Percentiles rank a stretch among this genome's conserved stretches.
phyloP scores from a whole-genome alignment of 345 rosid species.

The Citrus inodora region DNA sequence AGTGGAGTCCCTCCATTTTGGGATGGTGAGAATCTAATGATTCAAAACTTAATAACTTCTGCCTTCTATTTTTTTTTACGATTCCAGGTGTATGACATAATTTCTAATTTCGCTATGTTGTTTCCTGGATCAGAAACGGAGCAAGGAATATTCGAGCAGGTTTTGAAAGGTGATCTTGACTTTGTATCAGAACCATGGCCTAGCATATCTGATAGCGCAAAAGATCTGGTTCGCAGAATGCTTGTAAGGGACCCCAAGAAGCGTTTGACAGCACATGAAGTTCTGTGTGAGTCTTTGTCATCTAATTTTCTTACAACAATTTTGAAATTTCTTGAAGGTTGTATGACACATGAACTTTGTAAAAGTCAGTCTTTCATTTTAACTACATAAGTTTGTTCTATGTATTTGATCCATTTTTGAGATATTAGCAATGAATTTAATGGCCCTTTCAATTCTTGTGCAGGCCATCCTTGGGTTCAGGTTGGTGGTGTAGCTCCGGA shows the following conservation, averaged over 20 bases:
- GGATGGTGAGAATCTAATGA: slow-evolving; percentile 62
- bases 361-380: too few relatives aligned
- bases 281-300: slow-evolving; percentile 66
- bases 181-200: slow-evolving; percentile 98
- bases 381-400: background rate
- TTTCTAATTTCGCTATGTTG: slow-evolving; percentile 10
- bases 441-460: slow-evolving; percentile 6
- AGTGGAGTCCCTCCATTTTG: slow-evolving; percentile 98
- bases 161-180: slow-evolving; percentile 87
- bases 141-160: slow-evolving; percentile 97
- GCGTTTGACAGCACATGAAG: slow-evolving; percentile 83
- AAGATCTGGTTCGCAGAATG: slow-evolving; percentile 86
- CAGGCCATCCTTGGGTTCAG: slow-evolving; percentile 98
- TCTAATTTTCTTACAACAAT: background rate
- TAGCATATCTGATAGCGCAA: slow-evolving; percentile 75
- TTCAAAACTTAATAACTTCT: background rate
- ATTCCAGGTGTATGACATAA: slow-evolving; percentile 13
- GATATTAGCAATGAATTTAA: background rate
- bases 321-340: background rate
- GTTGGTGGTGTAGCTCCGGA: slow-evolving; percentile 87
- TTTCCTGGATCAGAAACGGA: slow-evolving; percentile 67
- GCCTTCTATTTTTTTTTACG: background rate
- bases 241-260: slow-evolving; percentile 77
- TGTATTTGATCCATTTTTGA: background rate
- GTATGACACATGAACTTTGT: too few relatives aligned